Conservation (phyloP, 345 rosid genomes). For the Sisymbrium irio region DNA sequence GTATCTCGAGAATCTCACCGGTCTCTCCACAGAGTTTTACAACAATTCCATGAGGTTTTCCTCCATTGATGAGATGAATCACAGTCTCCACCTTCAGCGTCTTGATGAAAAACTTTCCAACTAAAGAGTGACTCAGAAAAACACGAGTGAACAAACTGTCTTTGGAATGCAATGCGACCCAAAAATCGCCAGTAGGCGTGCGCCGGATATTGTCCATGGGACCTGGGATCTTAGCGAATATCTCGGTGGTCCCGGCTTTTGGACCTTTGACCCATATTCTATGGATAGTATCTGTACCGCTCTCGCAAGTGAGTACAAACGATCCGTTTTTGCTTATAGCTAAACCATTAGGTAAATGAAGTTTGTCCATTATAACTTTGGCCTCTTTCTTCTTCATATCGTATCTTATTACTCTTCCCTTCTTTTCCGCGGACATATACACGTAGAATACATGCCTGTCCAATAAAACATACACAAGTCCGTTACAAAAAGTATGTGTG, state of each 20-base stretch:
- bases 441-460: constrained; percentile 44
- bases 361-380: constrained; percentile 31
- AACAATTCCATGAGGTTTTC: constrained; percentile 51
- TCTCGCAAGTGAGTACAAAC: constrained; percentile 51
- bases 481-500: background rate
- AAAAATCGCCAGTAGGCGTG: constrained; percentile 29
- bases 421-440: background rate
- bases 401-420: constrained; percentile 33
- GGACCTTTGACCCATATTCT: constrained; percentile 53
- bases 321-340: constrained; percentile 58
- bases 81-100: constrained; percentile 41
- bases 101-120: constrained; percentile 41
- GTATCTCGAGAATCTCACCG: constrained; percentile 46
- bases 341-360: constrained; percentile 67
- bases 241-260: constrained; percentile 35
- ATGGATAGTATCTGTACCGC: constrained; percentile 26
- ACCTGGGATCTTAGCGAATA: constrained; percentile 50
- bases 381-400: constrained; percentile 33
- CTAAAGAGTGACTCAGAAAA: constrained; percentile 30
- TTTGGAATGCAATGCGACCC: constrained; percentile 30
- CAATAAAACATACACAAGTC: background rate
- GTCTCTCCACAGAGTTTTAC: constrained; percentile 47
- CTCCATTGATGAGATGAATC: constrained; percentile 42
- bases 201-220: constrained; percentile 59
- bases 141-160: constrained; percentile 19